Evolutionary conservation across 2,329 filamentous ascomycete species (phyloP).

Genomic region (Fusarium denticulatum): DNA sequence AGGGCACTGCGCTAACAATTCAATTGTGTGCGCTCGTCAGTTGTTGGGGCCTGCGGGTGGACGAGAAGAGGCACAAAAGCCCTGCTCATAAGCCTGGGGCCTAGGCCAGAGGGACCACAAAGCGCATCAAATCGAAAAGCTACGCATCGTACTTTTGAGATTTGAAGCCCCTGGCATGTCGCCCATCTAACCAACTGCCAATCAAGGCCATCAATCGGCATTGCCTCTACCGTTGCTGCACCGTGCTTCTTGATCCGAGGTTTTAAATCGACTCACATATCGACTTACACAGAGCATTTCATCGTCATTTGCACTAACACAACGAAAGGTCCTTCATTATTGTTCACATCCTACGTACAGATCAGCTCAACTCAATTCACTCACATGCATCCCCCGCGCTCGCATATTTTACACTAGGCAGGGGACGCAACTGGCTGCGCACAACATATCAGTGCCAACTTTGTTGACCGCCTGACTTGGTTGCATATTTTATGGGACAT

Average conservation of each 20-base stretch:
- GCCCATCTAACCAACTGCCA: conserved; percentile 26
- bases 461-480: conserved; percentile 45
- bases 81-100: conserved; percentile 17
- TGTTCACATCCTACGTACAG: not conserved
- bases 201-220: conserved; percentile 34
- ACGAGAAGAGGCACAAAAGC: conserved; percentile 16
- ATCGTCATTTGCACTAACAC: conserved; percentile 7
- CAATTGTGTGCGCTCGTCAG: conserved; percentile 19
- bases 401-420: conserved; percentile 40
- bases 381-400: conserved; percentile 29
- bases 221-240: conserved; percentile 32
- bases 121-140: conserved; percentile 38
- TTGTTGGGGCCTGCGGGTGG: conserved; percentile 16
- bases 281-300: conserved; percentile 35
- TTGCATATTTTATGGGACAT: conserved; percentile 48
- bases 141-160: conserved; percentile 22
- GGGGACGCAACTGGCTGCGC: conserved; percentile 29
- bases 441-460: conserved; percentile 36
- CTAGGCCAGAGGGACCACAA: conserved; percentile 3
- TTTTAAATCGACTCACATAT: conserved; percentile 12
- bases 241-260: conserved; percentile 36
- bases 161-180: conserved; percentile 20
- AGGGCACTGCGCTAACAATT: conserved; percentile 23
- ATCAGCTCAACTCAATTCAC: conserved; percentile 14
- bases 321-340: not conserved